Evolutionary conservation across 164 flowering plant species (phyloP).

Genomic region (Berberis thunbergii): DNA sequence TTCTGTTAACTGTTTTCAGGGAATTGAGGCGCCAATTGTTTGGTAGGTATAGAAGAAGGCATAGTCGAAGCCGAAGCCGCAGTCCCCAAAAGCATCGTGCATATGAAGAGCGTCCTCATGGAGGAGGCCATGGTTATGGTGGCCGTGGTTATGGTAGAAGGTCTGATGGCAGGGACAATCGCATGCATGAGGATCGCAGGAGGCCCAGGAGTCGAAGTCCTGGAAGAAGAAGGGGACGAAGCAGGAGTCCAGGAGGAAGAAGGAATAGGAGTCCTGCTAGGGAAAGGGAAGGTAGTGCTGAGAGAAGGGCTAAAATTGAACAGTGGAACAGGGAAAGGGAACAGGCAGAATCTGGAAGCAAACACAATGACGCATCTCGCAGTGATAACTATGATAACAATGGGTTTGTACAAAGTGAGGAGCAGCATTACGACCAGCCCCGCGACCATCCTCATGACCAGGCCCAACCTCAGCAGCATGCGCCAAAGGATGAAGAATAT

Average conservation of each 20-base stretch:
- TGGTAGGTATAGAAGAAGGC: constrained; percentile 50
- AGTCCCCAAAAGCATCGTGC: constrained; percentile 55
- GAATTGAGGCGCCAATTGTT: constrained; percentile 69
- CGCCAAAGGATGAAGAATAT: constrained; percentile 17
- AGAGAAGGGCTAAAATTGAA: constrained; percentile 85
- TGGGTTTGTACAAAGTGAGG: constrained; percentile 22
- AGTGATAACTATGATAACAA: constrained; percentile 3
- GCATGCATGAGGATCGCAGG: constrained; percentile 34
- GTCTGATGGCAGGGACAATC: constrained; percentile 43
- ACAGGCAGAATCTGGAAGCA: constrained; percentile 29
- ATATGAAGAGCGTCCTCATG: constrained; percentile 56
- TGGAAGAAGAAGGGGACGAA: constrained; percentile 42
- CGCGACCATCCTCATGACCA: constrained; percentile 16
- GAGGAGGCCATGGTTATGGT: constrained; percentile 25
- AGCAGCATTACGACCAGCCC: constrained; percentile 19
- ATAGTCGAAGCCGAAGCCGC: constrained; percentile 34
- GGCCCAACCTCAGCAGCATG: background rate
- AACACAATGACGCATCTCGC: constrained; percentile 1
- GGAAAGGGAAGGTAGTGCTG: constrained; percentile 80
- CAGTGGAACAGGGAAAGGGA: constrained; percentile 89
- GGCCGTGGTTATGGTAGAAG: constrained; percentile 31
- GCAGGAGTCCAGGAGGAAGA: constrained; percentile 62
- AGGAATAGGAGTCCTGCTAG: constrained; percentile 49
- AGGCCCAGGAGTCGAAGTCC: constrained; percentile 65
- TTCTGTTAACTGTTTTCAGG: constrained; percentile 22